Conservation (phyloP, 805 yeast species). For the Barnettozyma pratensis region DNA sequence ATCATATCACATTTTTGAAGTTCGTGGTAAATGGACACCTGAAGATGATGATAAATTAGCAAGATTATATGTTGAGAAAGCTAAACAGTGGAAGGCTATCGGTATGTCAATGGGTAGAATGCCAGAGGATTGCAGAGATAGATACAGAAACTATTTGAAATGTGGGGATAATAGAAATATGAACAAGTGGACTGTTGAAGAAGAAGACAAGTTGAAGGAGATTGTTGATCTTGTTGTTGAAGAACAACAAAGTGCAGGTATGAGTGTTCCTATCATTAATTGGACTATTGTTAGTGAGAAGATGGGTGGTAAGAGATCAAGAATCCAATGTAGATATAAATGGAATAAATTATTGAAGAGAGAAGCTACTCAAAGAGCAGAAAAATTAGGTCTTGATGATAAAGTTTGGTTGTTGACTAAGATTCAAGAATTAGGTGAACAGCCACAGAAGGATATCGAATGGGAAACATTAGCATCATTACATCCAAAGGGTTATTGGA, state of each 20-base stretch:
- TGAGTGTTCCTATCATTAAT: slow-evolving; percentile 48
- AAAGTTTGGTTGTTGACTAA: slow-evolving; percentile 45
- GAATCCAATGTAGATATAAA: slow-evolving; percentile 93
- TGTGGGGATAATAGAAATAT: slow-evolving; percentile 75
- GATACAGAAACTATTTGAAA: slow-evolving; percentile 94
- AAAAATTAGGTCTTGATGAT: slow-evolving; percentile 41
- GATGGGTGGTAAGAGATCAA: slow-evolving; percentile 83
- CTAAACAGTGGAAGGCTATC: slow-evolving; percentile 84
- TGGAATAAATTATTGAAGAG: slow-evolving; percentile 80
- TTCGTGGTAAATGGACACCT: slow-evolving; percentile 85
- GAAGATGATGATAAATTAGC: slow-evolving; percentile 72
- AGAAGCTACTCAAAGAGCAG: slow-evolving; percentile 42
- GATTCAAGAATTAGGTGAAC: slow-evolving; percentile 38
- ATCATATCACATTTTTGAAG: slow-evolving; percentile 80
- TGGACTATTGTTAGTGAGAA: slow-evolving; percentile 90
- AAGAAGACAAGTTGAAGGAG: slow-evolving; percentile 56
- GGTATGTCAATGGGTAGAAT: slow-evolving; percentile 79
- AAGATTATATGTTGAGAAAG: slow-evolving; percentile 56
- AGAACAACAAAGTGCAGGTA: slow-evolving; percentile 24
- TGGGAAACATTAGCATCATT: slow-evolving; percentile 51
- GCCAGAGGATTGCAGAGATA: slow-evolving; percentile 97
- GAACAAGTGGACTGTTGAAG: slow-evolving; percentile 75
- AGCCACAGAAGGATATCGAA: slow-evolving; percentile 39
- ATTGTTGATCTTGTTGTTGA: slow-evolving; percentile 47
- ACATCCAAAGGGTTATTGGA: slow-evolving; percentile 45